Evolutionary conservation across 164 flowering plant species (phyloP).

Genomic region (Tetrastigma voinierianum): DNA sequence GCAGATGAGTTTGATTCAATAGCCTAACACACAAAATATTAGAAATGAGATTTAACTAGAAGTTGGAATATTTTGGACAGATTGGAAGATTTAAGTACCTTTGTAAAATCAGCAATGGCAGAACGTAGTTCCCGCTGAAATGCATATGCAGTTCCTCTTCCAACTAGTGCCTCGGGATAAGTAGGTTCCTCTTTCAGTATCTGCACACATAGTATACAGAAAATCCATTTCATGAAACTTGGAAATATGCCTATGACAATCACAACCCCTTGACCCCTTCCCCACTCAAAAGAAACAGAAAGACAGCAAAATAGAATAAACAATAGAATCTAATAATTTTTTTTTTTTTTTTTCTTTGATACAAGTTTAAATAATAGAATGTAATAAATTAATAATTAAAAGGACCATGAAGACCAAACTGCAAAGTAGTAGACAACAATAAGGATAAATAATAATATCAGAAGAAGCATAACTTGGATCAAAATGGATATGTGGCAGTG

Average conservation of each 20-base stretch:
- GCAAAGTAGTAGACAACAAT: neutral
- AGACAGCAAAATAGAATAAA: neutral
- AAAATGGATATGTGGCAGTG: constrained; percentile 71
- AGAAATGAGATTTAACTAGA: constrained; percentile 4
- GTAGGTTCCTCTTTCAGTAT: constrained; percentile 75
- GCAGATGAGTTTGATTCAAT: constrained; percentile 76
- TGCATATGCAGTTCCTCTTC: constrained; percentile 97
- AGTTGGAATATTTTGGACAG: neutral
- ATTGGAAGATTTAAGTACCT: constrained; percentile 39
- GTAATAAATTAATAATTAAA: neutral
- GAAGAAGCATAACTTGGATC: constrained; percentile 62
- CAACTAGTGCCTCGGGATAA: constrained; percentile 92
- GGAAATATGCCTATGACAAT: neutral
- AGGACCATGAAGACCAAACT: neutral
- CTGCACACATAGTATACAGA: constrained; percentile 31
- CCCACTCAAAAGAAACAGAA: neutral
- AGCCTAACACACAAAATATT: constrained; percentile 47
- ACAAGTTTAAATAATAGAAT: neutral
- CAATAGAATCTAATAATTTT: neutral
- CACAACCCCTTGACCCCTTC: neutral
- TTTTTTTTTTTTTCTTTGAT: too few relatives aligned
- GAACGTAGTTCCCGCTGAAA: constrained; percentile 82
- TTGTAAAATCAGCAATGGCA: constrained; percentile 88
- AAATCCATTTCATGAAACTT: constrained; percentile 1
- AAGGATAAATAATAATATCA: neutral